Conservation (phyloP, 139 green algal genomes). For the Chlamydomonas eustigma region DNA sequence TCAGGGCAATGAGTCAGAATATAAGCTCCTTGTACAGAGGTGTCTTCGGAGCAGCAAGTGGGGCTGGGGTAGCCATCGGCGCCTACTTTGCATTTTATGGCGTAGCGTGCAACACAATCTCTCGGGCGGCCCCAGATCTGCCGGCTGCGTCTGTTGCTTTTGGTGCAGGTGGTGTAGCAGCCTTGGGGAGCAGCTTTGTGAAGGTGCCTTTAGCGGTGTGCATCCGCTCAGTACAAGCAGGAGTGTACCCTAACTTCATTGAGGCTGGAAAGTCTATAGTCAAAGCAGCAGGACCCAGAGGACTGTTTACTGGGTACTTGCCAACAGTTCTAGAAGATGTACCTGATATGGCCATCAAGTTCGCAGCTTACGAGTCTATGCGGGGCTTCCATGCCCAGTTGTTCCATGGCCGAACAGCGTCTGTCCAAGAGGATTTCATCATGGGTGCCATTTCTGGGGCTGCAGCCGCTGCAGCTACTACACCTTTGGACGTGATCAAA, state of each 20-base stretch:
- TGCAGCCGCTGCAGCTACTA: constrained; percentile 73
- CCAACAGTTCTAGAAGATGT: constrained; percentile 84
- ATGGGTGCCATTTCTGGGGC: constrained; percentile 74
- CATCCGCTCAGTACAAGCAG: constrained; percentile 79
- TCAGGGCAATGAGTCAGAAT: background rate
- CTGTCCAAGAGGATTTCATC: constrained; percentile 63
- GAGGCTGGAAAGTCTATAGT: constrained; percentile 54
- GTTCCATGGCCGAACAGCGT: constrained; percentile 18
- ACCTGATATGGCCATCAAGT: constrained; percentile 89
- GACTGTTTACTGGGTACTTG: constrained; percentile 78
- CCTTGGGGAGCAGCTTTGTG: constrained; percentile 71
- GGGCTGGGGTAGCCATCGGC: constrained; percentile 91
- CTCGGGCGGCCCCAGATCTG: constrained; percentile 33
- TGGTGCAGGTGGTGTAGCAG: constrained; percentile 65
- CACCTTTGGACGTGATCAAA: constrained; percentile 90
- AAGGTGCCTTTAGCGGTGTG: constrained; percentile 82
- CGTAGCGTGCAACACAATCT: constrained; percentile 64
- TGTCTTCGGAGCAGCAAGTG: constrained; percentile 80
- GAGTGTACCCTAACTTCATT: constrained; percentile 74
- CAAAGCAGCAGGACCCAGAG: constrained; percentile 48
- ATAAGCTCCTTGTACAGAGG: constrained; percentile 74
- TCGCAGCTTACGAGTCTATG: constrained; percentile 77
- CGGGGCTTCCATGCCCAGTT: constrained; percentile 50
- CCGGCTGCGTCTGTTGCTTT: constrained; percentile 61
- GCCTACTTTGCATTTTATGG: constrained; percentile 93